A percentile compares a stretch with the other conserved stretches of the same genome.
phyloP scores from a whole-genome alignment of 768 basidiomycete genomes.

The Phaffia tasmanica region DNA sequence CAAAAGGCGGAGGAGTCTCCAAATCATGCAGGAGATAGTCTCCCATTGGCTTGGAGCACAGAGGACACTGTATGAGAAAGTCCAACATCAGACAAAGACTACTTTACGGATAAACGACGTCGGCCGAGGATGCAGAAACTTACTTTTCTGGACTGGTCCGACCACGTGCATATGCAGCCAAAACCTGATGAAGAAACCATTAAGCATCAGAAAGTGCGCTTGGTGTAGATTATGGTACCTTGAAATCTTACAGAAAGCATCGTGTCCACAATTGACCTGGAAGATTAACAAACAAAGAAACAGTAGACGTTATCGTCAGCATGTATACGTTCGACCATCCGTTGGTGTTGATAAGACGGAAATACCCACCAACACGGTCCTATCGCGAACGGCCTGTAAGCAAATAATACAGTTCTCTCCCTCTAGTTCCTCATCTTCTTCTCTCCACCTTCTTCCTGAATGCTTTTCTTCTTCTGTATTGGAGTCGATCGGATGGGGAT shows the following conservation, averaged over 20 bases:
- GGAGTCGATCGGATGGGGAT: no score
- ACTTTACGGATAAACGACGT: constrained; percentile 6
- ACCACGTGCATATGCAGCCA: constrained; percentile 77
- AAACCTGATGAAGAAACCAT: constrained; percentile 40
- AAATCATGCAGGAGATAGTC: constrained; percentile 62
- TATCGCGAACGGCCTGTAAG: constrained; percentile 61
- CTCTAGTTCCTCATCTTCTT: constrained; percentile 39
- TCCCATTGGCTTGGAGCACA: constrained; percentile 35
- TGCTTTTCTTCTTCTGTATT: background rate
- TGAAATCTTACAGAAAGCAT: constrained; percentile 53
- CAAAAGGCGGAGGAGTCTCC: constrained; percentile 15
- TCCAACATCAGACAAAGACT: background rate
- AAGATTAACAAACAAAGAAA: background rate
- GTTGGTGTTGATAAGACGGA: background rate
- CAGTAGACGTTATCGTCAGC: background rate
- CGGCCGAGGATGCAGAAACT: constrained; percentile 1
- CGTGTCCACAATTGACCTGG: constrained; percentile 58
- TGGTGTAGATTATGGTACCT: no score
- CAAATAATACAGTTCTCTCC: constrained; percentile 75
- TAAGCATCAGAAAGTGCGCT: no score
- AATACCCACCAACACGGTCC: constrained; percentile 56
- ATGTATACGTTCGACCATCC: background rate
- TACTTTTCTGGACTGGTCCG: constrained; percentile 38
- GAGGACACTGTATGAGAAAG: constrained; percentile 26
- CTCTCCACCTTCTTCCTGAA: background rate